phyloP scores from a whole-genome alignment of 495 filamentous ascomycete species.

The Filosporella fistucella region DNA sequence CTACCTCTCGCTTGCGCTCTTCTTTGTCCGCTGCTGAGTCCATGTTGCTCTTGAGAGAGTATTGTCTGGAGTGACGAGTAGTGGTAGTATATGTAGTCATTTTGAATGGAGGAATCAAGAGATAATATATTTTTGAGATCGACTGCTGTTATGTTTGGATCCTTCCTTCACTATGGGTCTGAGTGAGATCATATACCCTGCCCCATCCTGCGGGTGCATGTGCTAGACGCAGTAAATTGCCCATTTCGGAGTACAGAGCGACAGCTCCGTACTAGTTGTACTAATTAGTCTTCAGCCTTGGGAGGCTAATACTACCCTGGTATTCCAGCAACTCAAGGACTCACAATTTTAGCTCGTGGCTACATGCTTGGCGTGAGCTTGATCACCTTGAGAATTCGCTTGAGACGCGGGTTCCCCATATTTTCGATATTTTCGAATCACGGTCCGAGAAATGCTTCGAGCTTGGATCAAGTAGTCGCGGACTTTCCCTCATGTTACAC shows the following conservation, averaged over 20 bases:
- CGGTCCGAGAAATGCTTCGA: no score
- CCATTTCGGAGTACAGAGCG: background rate
- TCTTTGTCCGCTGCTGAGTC: constrained; percentile 25
- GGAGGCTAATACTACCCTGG: constrained; percentile 4
- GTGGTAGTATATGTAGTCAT: constrained; percentile 16
- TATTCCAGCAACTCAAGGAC: background rate
- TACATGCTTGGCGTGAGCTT: background rate
- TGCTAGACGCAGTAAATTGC: constrained; percentile 10
- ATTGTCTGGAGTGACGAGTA: constrained; percentile 13
- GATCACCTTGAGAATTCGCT: no score
- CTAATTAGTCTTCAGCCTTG: constrained; percentile 14
- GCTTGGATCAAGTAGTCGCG: no score
- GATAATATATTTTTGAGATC: constrained; percentile 5
- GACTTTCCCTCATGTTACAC: no score
- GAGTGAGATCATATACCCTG: constrained; percentile 21
- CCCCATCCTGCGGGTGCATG: constrained; percentile 12
- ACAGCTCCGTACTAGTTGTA: background rate
- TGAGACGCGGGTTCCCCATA: no score
- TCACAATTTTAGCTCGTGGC: background rate
- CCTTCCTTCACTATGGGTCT: constrained; percentile 12
- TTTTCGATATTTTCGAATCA: no score
- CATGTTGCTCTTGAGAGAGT: constrained; percentile 19
- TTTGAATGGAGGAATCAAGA: constrained; percentile 4
- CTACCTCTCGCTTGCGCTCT: constrained; percentile 29
- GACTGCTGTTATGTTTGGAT: constrained; percentile 1